Evolutionary conservation across 768 basidiomycete species (phyloP).

Genomic region (Xerocomellus intermedius): DNA sequence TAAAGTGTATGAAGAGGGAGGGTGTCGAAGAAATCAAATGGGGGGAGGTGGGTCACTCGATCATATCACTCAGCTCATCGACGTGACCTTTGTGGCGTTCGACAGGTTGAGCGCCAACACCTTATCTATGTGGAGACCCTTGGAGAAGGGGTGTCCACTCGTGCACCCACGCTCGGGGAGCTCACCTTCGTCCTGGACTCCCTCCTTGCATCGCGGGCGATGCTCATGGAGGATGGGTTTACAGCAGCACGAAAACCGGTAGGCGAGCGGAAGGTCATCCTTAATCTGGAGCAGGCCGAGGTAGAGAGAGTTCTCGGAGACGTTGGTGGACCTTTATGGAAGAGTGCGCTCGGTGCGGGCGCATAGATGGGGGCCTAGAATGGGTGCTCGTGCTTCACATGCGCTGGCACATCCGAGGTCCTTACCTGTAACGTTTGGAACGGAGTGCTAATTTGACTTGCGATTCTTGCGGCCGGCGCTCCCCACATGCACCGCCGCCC

Average conservation of each 20-base stretch:
- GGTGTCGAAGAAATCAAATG: slow-evolving; percentile 88
- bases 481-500: background rate
- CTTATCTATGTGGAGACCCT: slow-evolving; percentile 66
- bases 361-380: slow-evolving; percentile 5
- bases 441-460: background rate
- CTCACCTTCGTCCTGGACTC: slow-evolving; percentile 71
- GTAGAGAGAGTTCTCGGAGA: slow-evolving; percentile 85
- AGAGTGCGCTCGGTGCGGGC: slow-evolving; percentile 40
- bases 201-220: slow-evolving; percentile 71
- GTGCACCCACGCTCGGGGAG: slow-evolving; percentile 61
- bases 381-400: background rate
- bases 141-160: slow-evolving; percentile 53
- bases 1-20: slow-evolving; percentile 78
- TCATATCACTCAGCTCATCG: background rate
- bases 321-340: slow-evolving; percentile 70
- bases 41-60: slow-evolving; percentile 57
- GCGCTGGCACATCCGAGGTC: background rate
- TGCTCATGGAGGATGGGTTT: slow-evolving; percentile 67
- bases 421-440: background rate
- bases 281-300: slow-evolving; percentile 84
- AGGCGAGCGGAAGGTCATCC: slow-evolving; percentile 66
- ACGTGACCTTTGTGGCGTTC: background rate
- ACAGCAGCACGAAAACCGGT: slow-evolving; percentile 52
- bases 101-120: slow-evolving; percentile 75
- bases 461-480: background rate